phyloP scores from a whole-genome alignment of 2,329 filamentous ascomycete species.

The Ophiostoma tasmaniense region DNA sequence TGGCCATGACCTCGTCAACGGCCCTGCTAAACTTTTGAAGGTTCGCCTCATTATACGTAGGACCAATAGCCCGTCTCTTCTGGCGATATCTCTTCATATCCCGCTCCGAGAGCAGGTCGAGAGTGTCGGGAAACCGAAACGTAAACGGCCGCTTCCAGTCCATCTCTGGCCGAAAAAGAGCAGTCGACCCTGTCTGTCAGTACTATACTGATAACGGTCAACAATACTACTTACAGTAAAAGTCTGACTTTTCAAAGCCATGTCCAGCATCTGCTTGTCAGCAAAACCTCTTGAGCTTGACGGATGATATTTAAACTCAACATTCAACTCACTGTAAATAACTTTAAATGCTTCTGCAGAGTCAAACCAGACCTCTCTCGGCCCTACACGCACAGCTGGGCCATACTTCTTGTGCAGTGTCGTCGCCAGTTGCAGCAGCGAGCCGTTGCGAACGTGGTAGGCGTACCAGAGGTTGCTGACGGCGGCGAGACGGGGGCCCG shows the following conservation, averaged over 20 bases:
- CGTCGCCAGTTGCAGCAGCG: constrained; percentile 34
- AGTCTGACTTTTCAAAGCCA: constrained; percentile 44
- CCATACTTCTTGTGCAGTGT: constrained; percentile 41
- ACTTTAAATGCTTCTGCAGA: constrained; percentile 38
- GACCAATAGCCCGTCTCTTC: constrained; percentile 42
- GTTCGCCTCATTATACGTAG: constrained; percentile 37
- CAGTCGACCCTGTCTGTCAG: constrained; percentile 35
- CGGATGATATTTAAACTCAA: too few species aligned
- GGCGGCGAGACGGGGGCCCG: constrained; percentile 40
- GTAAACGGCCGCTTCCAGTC: constrained; percentile 32
- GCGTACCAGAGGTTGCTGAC: constrained; percentile 42
- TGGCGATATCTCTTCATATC: constrained; percentile 39
- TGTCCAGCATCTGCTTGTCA: constrained; percentile 38
- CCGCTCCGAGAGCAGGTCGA: constrained; percentile 44
- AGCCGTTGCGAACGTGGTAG: constrained; percentile 37
- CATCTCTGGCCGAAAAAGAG: constrained; percentile 35
- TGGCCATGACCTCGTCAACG: constrained; percentile 34
- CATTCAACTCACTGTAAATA: constrained; percentile 42
- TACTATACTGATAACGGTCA: background rate
- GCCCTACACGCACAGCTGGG: constrained; percentile 43
- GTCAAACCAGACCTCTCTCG: constrained; percentile 46
- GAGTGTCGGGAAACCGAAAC: constrained; percentile 32
- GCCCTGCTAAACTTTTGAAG: constrained; percentile 34
- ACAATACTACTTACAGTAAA: constrained; percentile 39
- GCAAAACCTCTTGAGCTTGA: too few species aligned